These are phyloP conservation scores for Phialophora expanda DNA, from an alignment of 2,329 filamentous ascomycete species.

Conservation along the genomic window DNA sequence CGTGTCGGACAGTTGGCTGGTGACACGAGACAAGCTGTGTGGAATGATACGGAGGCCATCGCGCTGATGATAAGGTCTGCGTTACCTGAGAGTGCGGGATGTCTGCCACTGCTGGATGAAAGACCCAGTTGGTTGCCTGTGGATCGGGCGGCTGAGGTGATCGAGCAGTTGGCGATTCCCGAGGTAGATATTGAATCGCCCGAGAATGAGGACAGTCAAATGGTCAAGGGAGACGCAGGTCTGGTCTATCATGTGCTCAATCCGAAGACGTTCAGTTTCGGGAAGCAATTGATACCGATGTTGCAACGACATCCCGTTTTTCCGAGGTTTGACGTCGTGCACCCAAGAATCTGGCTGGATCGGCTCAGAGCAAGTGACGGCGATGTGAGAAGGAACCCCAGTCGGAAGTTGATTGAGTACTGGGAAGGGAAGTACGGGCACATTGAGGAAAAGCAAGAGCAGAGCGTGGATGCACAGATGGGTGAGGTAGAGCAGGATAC, in stretches of 20 bases:
- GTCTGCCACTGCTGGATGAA: constrained; percentile 55
- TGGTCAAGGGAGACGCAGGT: constrained; percentile 39
- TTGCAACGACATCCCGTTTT: constrained; percentile 40
- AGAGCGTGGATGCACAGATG: neutral
- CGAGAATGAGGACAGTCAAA: neutral
- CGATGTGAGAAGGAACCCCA: constrained; percentile 49
- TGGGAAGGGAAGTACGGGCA: constrained; percentile 49
- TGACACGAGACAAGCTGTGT: constrained; percentile 54
- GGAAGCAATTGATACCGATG: constrained; percentile 56
- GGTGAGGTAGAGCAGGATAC: neutral
- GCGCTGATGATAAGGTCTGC: constrained; percentile 53
- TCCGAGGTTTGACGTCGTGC: constrained; percentile 44
- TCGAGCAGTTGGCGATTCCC: constrained; percentile 41
- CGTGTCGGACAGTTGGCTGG: constrained; percentile 60
- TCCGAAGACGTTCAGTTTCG: constrained; percentile 50
- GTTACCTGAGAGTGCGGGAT: constrained; percentile 45
- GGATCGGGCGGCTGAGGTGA: constrained; percentile 47
- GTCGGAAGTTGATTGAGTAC: constrained; percentile 54
- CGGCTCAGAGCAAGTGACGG: constrained; percentile 45
- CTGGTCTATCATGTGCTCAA: constrained; percentile 59
- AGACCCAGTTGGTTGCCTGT: constrained; percentile 51
- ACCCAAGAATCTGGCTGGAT: constrained; percentile 49
- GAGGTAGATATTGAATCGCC: neutral
- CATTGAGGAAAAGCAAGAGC: neutral
- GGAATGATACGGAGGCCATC: constrained; percentile 60